Evolutionary conservation across 2,329 filamentous ascomycete genomes (phyloP).

Genomic region (Madurella mycetomatis): DNA sequence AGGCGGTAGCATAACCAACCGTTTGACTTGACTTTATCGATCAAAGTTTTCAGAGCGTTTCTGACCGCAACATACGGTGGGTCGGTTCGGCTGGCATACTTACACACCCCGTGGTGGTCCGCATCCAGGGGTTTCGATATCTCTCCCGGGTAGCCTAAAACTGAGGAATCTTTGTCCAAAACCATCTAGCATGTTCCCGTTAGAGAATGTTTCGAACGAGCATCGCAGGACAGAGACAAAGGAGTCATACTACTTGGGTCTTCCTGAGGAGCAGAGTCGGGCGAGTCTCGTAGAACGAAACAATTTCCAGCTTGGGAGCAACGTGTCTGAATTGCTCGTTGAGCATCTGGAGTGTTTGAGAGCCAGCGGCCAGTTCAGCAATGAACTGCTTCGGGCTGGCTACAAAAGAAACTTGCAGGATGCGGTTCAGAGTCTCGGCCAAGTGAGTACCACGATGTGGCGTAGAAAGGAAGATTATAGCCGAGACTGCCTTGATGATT

Average conservation of each 20-base stretch:
- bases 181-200: conserved; percentile 7
- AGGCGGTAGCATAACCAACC: neutral
- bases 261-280: conserved; percentile 8
- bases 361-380: conserved; percentile 27
- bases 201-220: neutral
- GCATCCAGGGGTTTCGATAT: conserved; percentile 35
- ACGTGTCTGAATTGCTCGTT: conserved; percentile 31
- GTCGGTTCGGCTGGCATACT: conserved; percentile 35
- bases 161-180: conserved; percentile 35
- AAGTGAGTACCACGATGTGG: conserved; percentile 32
- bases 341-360: conserved; percentile 22
- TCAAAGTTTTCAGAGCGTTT: conserved; percentile 28
- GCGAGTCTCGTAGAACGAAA: conserved; percentile 29
- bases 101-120: conserved; percentile 41
- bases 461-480: conserved; percentile 32
- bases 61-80: conserved; percentile 34
- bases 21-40: neutral
- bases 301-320: conserved; percentile 23
- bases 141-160: conserved; percentile 40
- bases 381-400: conserved; percentile 28
- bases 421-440: conserved; percentile 29
- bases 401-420: conserved; percentile 23
- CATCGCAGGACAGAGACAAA: neutral
- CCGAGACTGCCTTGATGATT: conserved; percentile 26
- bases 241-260: neutral